Base-by-base conservation (phyloP, 768 basidiomycete species). In the Mycena crocata region DNA sequence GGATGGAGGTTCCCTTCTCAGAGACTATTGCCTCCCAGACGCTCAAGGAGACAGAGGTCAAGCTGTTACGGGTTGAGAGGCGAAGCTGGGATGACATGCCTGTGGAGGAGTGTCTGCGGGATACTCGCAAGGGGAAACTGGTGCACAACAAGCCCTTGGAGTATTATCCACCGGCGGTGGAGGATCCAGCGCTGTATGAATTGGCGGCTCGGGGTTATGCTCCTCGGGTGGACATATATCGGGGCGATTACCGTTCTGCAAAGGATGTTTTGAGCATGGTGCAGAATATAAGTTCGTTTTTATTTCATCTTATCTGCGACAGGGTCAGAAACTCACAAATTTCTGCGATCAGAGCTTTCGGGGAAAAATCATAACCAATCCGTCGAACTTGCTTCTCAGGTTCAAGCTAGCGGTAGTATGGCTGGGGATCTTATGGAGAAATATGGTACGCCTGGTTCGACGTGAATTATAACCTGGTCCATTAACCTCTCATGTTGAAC, bases 361-460 rank as follows among this genome's bases (percentile, higher is more conserved):
- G 39, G 48, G 1, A n/a, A 5, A 2, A 60, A 60, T 14, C 58
- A 60, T 28, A 60, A 50, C 37, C 19, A 4, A 2, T 60, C 58
- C 6, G 21, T 26, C 2, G 14, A 12, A 2, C 17, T 60, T 17
- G 58, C 26, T 8, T 4, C 3, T 0, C 4, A 60, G 21, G 48
- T 60, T 2, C 48, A 49, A 19, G 10, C 3, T 2, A 32, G 50
- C 5, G 60, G 60, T 1, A n/a, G 5, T 13, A 12, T 3, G 10
- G 48, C 60, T 0, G 60, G 50, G 32, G 60, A 62, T n/a, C 12
- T 62, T 28, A 62, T 62, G 39, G 60, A 62, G 42, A 31, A 35
- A 54, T 62, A 62, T 30, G 51, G 60, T 62, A 9, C n/a, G n/a
- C 7, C 8, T 17, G 12, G 24, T 15, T n/a, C n/a, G n/a, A n/a